A percentile compares a stretch with the other conserved stretches of the same genome.
Conservation (phyloP, 371 early-diverging fungal genomes). For the Syncephalastrum sp. region DNA sequence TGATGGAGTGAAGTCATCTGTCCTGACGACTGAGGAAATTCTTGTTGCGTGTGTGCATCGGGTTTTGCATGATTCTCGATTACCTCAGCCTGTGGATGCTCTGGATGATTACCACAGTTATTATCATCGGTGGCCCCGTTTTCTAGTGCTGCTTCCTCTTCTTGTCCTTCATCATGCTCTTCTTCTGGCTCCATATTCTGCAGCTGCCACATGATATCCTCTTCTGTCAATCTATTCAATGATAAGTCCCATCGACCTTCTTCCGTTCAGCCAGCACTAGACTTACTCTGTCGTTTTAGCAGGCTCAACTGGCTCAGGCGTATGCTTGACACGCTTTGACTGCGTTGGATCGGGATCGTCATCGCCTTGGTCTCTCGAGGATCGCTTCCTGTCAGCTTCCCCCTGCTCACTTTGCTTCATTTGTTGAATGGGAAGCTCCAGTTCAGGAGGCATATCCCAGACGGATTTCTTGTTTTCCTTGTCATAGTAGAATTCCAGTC, state of each 20-base stretch:
- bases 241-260: conserved; percentile 7
- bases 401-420: conserved; percentile 28
- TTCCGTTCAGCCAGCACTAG: conserved; percentile 10
- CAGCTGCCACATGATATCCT: conserved; percentile 69
- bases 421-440: conserved; percentile 45
- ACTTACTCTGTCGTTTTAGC: conserved; percentile 25
- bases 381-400: conserved; percentile 22
- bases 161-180: conserved; percentile 9
- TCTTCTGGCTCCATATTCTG: conserved; percentile 58
- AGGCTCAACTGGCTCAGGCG: background rate
- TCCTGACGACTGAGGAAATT: background rate
- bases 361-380: conserved; percentile 1
- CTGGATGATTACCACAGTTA: background rate
- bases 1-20: background rate
- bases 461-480: conserved; percentile 61
- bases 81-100: background rate
- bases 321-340: conserved; percentile 4
- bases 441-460: conserved; percentile 68
- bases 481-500: conserved; percentile 78
- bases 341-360: background rate
- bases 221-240: conserved; percentile 62
- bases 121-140: background rate
- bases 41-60: conserved; percentile 3
- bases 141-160: background rate
- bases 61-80: background rate